Evolutionary conservation across 108 stramenopile genomes (phyloP), one percentile per base, ranked within the genome.

Genomic region (Skeletonema potamos): DNA sequence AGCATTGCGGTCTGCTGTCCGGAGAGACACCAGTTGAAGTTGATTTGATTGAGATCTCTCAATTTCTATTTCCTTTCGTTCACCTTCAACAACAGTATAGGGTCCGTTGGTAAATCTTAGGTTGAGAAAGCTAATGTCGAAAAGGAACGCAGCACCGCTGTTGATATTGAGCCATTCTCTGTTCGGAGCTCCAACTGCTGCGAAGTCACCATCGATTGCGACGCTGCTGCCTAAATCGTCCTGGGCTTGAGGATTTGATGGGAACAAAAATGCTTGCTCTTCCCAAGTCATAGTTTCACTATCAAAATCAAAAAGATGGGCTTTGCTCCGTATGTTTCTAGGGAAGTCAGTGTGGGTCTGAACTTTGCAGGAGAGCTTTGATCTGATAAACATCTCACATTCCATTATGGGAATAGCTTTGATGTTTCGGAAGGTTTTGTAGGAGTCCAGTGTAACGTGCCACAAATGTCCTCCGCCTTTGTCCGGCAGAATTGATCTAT

Each of bases 151-250:
- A 37, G 87, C 84, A 1, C 91, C 91, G 18, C 83, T 84, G 43
- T 90, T 90, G 39, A 79, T 54, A 44, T 86, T 76, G 28, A 82
- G 27, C 8, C 62, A 68, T 66, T 92, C 89, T 28, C 89, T 68
- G 73, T 92, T 92, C 7, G 89, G 89, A 20, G 89, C 87, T 30
- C 91, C 89, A 9, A 89, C 84, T 11, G 76, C 66, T 17, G 73
- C 83, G 29, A 54, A 22, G 62, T 63, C 56, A 36, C 62, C 78
- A 54, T 77, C 66, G 13, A 90, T 58, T 9, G 85, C 85, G 6
- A 89, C 86, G 48, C 54, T 64, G 18, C 60, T 33, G 9, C 88
- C 91, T 33, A 89, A 64, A 8, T 80, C 44, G 55, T 88, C 87
- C 56, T 90, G 89, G 54, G 72, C 61, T 61, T 90, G 89, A 37